Base-by-base conservation (phyloP, 305 asterid species). In the Solanum hybrid region DNA sequence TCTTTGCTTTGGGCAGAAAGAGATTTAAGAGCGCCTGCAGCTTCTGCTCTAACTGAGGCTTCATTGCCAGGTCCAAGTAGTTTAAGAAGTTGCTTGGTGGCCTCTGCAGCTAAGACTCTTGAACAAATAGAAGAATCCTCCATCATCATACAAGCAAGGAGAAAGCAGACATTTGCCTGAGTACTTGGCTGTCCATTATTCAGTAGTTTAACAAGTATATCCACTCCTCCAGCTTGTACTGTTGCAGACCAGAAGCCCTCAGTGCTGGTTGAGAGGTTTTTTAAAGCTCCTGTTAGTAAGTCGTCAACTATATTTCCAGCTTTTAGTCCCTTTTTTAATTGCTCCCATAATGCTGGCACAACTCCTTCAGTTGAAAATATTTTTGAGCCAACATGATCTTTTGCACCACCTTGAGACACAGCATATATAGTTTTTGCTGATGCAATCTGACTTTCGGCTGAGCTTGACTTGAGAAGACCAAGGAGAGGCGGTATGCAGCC, bases 401-500 rank as follows among this genome's bases (percentile, higher is more conserved):
- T 98, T 29, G 96, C 95, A 88, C 97, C 99, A 77, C 98, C 99
- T 95, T 97, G 99, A 90, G 99, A 97, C 89, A 98, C 99, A 29
- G 99, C 99, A 91, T 94, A 93, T 92, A 98, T 97, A 87, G 99
- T 98, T 93, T 97, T 95, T 60, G 99, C 99, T 20, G 99, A 97
- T 40, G 99, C 98, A 90, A 98, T 94, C 92, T 95, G 98, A 88
- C 98, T 98, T 89, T 98, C 99, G 40, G 92, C 92, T 27, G 99
- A 95, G 92, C 95, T 98, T 85, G 99, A 98, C 93, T 95, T 98
- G 93, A 98, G 98, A 92, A 98, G 99, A 91, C 99, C 96, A 85
- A 98, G 99, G 91, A 98, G 93, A 38, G 99, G 99, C 7, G 99
- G 99, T 89, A 98, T 96, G 94, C 99, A 97, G 84, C 99, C 99